A percentile compares a stretch with the other conserved stretches of the same genome.
phyloP scores from a whole-genome alignment of 2,329 filamentous ascomycete genomes.

The Penicillium aurantiogriseum region DNA sequence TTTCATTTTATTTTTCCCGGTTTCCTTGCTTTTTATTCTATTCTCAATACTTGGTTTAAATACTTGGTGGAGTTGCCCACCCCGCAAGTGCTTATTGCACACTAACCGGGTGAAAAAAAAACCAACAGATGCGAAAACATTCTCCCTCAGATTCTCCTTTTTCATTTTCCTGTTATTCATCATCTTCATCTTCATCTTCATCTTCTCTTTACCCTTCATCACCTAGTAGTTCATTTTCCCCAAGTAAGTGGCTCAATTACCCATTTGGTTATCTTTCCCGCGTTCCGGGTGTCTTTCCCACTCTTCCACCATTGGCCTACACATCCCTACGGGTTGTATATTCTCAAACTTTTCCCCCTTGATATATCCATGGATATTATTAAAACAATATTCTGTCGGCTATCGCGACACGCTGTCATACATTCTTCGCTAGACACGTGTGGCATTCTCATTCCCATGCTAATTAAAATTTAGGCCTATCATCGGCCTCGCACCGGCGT shows the following conservation, averaged over 20 bases:
- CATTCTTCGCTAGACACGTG: slow-evolving; percentile 29
- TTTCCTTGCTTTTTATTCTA: not conserved
- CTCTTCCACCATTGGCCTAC: slow-evolving; percentile 10
- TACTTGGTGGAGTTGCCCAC: slow-evolving; percentile 1
- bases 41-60: too few relatives aligned
- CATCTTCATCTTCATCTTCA: slow-evolving; percentile 23
- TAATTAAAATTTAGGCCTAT: slow-evolving; percentile 30
- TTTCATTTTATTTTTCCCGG: too few relatives aligned
- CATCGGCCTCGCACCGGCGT: slow-evolving; percentile 19
- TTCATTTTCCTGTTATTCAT: slow-evolving; percentile 21
- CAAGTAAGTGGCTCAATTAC: slow-evolving; percentile 14
- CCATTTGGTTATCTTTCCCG: not conserved
- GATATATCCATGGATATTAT: not conserved
- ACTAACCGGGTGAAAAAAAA: slow-evolving; percentile 5
- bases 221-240: slow-evolving; percentile 26
- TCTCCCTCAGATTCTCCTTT: slow-evolving; percentile 16
- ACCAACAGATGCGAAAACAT: slow-evolving; percentile 14
- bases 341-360: slow-evolving; percentile 11
- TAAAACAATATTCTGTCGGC: slow-evolving; percentile 5
- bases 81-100: slow-evolving; percentile 12
- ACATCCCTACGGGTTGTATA: not conserved
- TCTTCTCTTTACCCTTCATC: slow-evolving; percentile 34
- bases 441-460: slow-evolving; percentile 30
- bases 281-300: not conserved
- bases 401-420: slow-evolving; percentile 3